Conservation (phyloP, 2,329 filamentous ascomycete species). For the Alternaria brassicicola region DNA sequence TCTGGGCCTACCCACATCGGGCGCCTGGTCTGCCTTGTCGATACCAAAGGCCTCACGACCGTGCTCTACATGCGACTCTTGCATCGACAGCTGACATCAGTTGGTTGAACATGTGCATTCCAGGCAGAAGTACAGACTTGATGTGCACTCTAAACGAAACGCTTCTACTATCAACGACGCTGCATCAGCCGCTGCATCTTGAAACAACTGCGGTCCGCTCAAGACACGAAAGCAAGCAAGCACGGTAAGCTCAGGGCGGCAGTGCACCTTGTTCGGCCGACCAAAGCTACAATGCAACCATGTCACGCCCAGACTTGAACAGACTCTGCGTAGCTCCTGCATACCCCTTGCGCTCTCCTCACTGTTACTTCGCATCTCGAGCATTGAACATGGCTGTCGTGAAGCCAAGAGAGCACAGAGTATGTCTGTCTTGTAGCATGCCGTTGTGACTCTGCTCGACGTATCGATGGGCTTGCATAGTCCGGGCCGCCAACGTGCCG, state of each 20-base stretch:
- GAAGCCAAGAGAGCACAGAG: neutral
- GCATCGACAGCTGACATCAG: constrained; percentile 10
- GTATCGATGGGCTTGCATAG: neutral
- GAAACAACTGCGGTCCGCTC: constrained; percentile 5
- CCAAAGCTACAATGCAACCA: neutral
- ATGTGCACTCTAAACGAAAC: neutral
- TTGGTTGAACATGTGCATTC: neutral
- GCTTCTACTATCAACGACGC: neutral
- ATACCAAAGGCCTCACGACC: constrained; percentile 4
- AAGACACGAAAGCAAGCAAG: neutral
- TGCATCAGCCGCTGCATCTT: neutral
- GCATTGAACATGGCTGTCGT: neutral
- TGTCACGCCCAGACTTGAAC: neutral
- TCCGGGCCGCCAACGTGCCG: neutral
- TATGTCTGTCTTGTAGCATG: neutral
- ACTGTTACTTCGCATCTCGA: neutral
- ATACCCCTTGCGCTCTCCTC: neutral
- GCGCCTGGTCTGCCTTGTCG: constrained; percentile 7
- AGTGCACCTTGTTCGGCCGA: neutral
- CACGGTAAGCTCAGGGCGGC: neutral
- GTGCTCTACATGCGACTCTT: constrained; percentile 5
- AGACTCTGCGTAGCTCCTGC: neutral
- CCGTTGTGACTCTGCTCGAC: neutral
- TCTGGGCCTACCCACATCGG: constrained; percentile 18
- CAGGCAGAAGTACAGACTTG: neutral